These are phyloP conservation scores for Globisporangium parvum DNA, from an alignment of 352 stramenopile genomes.

Conservation along the genomic window DNA sequence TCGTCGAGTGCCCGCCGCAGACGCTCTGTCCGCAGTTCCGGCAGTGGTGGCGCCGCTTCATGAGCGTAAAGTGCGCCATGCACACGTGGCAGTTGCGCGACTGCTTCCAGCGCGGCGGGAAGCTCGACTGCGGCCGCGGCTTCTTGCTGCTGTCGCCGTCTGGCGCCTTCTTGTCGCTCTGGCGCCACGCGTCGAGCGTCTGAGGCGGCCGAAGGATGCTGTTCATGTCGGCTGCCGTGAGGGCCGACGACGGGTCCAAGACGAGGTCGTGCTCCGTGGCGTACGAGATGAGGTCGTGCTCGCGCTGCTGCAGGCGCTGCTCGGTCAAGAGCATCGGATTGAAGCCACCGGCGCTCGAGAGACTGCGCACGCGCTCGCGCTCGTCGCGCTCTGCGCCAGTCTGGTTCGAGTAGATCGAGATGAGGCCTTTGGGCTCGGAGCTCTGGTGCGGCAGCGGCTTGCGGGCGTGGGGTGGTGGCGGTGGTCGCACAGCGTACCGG, in stretches of 20 bases:
- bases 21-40: slow-evolving; percentile 77
- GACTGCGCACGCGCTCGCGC: slow-evolving; percentile 10
- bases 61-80: slow-evolving; percentile 36
- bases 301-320: slow-evolving; percentile 51
- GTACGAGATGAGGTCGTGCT: slow-evolving; percentile 59
- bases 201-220: slow-evolving; percentile 1
- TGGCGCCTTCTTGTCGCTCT: not conserved
- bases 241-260: slow-evolving; percentile 11
- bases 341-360: slow-evolving; percentile 18
- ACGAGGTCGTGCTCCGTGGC: slow-evolving; percentile 26
- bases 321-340: slow-evolving; percentile 52
- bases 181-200: slow-evolving; percentile 7
- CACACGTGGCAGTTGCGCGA: slow-evolving; percentile 68
- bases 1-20: slow-evolving; percentile 67
- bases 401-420: slow-evolving; percentile 31
- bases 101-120: slow-evolving; percentile 76
- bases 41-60: slow-evolving; percentile 79
- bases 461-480: not conserved
- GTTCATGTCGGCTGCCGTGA: slow-evolving; percentile 1
- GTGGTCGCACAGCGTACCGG: slow-evolving; percentile 12
- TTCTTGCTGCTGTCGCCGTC: slow-evolving; percentile 1
- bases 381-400: slow-evolving; percentile 3
- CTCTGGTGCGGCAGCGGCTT: slow-evolving; percentile 5
- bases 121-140: slow-evolving; percentile 40
- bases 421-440: slow-evolving; percentile 16